Conservation (phyloP, 129 eudicot genomes). For the Pulicaria dysenterica region DNA sequence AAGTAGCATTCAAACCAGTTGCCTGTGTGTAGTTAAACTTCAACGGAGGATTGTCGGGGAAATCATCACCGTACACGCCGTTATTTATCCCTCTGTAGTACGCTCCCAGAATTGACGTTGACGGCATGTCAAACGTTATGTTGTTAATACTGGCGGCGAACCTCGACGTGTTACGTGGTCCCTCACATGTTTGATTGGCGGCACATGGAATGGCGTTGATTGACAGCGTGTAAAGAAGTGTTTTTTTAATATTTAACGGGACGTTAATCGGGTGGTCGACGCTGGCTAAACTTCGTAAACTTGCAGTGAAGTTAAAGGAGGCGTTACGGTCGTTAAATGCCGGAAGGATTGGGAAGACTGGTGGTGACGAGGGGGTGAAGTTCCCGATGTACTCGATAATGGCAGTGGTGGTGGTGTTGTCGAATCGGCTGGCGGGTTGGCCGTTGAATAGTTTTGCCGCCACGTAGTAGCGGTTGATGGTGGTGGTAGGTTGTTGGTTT, state of each 20-base stretch:
- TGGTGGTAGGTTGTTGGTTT: constrained; percentile 32
- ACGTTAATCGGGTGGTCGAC: constrained; percentile 44
- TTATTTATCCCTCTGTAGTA: constrained; percentile 35
- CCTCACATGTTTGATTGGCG: constrained; percentile 32
- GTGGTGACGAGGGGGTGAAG: constrained; percentile 25
- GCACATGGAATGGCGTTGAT: constrained; percentile 38
- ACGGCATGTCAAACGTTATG: constrained; percentile 40
- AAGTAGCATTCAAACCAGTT: constrained; percentile 8
- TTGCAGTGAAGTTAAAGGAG: constrained; percentile 29
- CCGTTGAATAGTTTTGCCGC: constrained; percentile 43
- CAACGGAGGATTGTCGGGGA: constrained; percentile 53
- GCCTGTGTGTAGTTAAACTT: constrained; percentile 51
- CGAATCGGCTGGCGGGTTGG: constrained; percentile 21
- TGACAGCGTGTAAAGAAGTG: constrained; percentile 36
- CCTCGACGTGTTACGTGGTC: constrained; percentile 27
- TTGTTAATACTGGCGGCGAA: constrained; percentile 53
- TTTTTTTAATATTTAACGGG: constrained; percentile 33
- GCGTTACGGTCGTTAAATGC: constrained; percentile 36
- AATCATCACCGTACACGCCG: constrained; percentile 47
- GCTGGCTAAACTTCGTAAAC: constrained; percentile 41
- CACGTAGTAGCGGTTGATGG: constrained; percentile 52
- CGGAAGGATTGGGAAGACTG: constrained; percentile 41
- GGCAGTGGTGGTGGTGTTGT: constrained; percentile 53
- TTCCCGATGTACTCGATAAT: constrained; percentile 38
- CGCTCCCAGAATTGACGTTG: constrained; percentile 41